These are phyloP conservation scores for Dioszegia crocea DNA, from an alignment of 768 basidiomycete genomes.

Conservation along the genomic window DNA sequence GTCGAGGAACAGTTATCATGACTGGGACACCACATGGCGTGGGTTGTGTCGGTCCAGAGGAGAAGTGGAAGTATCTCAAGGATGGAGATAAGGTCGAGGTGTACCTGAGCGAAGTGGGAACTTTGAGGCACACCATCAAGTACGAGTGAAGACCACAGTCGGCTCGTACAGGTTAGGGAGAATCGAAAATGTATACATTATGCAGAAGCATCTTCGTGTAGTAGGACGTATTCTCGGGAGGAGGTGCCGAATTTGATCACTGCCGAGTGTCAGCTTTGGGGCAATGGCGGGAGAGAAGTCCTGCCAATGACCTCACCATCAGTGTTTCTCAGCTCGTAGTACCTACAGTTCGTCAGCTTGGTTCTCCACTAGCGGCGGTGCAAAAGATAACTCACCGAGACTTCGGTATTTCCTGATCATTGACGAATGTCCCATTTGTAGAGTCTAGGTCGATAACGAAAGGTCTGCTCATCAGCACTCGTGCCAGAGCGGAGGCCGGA, in stretches of 20 bases:
- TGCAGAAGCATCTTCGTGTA: constrained; percentile 45
- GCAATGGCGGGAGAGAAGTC: not conserved
- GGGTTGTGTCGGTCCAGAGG: too few species aligned
- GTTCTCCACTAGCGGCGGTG: not conserved
- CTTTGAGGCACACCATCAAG: too few species aligned
- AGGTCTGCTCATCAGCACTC: constrained; percentile 57
- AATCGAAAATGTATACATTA: too few species aligned
- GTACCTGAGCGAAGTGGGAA: too few species aligned
- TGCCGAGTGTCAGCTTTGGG: constrained; percentile 12
- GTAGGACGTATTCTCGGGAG: constrained; percentile 50
- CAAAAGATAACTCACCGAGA: constrained; percentile 61
- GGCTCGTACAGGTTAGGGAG: too few species aligned
- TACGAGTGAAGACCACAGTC: too few species aligned
- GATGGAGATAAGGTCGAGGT: too few species aligned
- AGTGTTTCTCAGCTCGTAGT: constrained; percentile 42
- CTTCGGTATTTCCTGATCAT: constrained; percentile 75
- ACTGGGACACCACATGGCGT: too few species aligned
- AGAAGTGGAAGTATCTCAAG: too few species aligned
- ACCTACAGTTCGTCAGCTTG: constrained; percentile 5
- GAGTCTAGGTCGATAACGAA: constrained; percentile 97
- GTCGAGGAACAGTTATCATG: too few species aligned
- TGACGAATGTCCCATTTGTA: constrained; percentile 93
- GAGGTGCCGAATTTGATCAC: constrained; percentile 54
- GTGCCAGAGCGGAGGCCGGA: not conserved
- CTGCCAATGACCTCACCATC: constrained; percentile 34